Percentiles rank a stretch among this genome's conserved stretches.
phyloP scores from a whole-genome alignment of 768 basidiomycete species.

The Tephrocybe sp. region DNA sequence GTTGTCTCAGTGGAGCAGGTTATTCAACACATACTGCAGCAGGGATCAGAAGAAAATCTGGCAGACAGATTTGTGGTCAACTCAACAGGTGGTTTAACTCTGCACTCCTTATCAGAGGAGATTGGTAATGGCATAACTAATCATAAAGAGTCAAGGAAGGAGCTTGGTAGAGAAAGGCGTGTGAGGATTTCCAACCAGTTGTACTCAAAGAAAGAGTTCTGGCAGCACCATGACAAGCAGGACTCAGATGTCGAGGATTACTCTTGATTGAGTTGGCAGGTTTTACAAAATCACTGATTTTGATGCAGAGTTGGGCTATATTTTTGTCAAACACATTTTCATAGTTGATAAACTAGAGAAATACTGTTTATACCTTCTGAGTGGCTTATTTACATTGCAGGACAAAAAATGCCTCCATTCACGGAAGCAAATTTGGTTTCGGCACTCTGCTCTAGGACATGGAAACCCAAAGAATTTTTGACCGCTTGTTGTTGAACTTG shows the following conservation, averaged over 20 bases:
- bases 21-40: background rate
- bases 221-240: slow-evolving; percentile 1
- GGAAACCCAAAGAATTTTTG: too few relatives aligned
- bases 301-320: background rate
- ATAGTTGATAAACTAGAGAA: background rate
- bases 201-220: background rate
- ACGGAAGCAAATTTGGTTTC: background rate
- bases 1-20: background rate
- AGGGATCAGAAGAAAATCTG: background rate
- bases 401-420: background rate
- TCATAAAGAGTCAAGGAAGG: background rate
- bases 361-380: background rate
- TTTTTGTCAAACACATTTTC: background rate
- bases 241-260: background rate
- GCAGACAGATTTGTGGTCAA: background rate
- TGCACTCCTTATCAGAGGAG: background rate
- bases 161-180: background rate
- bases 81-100: background rate
- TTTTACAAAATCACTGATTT: background rate
- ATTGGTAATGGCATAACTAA: background rate
- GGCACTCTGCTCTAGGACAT: background rate
- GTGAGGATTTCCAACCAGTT: background rate
- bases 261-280: background rate
- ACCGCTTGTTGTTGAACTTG: too few relatives aligned
- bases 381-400: background rate